Base-by-base conservation (phyloP, 306 rosid genomes). In the Quercus alba region DNA sequence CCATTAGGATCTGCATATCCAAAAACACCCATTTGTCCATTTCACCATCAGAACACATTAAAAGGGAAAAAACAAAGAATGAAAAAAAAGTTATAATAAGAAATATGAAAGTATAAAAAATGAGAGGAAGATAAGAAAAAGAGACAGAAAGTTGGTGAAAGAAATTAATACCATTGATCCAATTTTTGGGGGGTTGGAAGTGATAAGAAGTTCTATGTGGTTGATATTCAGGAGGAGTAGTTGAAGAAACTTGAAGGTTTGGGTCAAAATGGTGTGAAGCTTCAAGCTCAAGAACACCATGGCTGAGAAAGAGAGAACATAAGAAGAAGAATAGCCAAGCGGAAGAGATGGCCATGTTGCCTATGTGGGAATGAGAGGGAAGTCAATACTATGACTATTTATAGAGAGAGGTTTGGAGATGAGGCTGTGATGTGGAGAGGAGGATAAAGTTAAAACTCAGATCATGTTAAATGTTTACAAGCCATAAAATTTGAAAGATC, bases 1-100 rank as follows among this genome's bases (percentile, higher is more conserved):
- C 98, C 98, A 85, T 92, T 92, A 46, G 98, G 98, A 80, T 94
- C 98, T 94, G 90, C 57, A 62, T 33, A 59, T 72, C 82, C 89
- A 88, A 76, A 46, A 72, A 72, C 38, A 63, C 74, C 79, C 61
- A 77, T 66, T 41, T 61, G 85, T 35, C 78, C 81, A 78, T 78
- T 81, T 38, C 87, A 85, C 63, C 74, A 72, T 79, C 25, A 49
- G 31, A 70, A 28, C 77, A 81, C 5, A 46, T 11, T 23, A 30
- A 8, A 28, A 21, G 44, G 3, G 44, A 68, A 46, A 59, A 57
- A 73, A 59, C 68, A 67, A 56, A 73, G 38, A 46, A 46, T 8
- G 13, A 46, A 46, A 46, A 46, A 46, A 10, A 12, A 12, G 52
- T 12, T 8, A 9, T 46, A 12, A 8, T 46, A 10, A 46, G 52